phyloP scores from a whole-genome alignment of 1,284 basidiomycete genomes.

The Malassezia brasiliensis region DNA sequence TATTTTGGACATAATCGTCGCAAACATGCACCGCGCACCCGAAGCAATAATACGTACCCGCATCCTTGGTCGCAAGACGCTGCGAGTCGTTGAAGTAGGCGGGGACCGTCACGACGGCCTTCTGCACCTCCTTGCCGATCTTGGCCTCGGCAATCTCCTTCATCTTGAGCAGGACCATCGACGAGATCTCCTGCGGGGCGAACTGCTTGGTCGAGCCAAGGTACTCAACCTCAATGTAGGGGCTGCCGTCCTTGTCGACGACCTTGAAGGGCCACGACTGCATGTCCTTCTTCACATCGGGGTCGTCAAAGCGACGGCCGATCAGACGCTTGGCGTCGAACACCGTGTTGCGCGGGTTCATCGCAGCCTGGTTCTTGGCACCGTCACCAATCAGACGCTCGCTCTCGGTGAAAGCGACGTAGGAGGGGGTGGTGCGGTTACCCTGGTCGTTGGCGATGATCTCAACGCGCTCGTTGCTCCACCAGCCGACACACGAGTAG shows the following conservation, averaged over 20 bases:
- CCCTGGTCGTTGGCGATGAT: slow-evolving; percentile 57
- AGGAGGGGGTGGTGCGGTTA: slow-evolving; percentile 96
- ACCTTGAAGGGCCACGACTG: slow-evolving; percentile 65
- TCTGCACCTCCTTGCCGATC: slow-evolving; percentile 58
- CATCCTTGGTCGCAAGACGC: slow-evolving; percentile 57
- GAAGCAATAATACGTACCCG: slow-evolving; percentile 32
- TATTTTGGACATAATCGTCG: slow-evolving; percentile 39
- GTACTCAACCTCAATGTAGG: slow-evolving; percentile 56
- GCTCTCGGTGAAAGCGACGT: slow-evolving; percentile 92
- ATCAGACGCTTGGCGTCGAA: slow-evolving; percentile 65
- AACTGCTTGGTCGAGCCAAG: slow-evolving; percentile 57
- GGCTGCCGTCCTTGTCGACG: slow-evolving; percentile 56
- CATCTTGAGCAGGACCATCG: slow-evolving; percentile 98
- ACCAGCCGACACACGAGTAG: slow-evolving; percentile 62
- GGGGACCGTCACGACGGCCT: slow-evolving; percentile 62
- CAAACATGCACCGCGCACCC: slow-evolving; percentile 14
- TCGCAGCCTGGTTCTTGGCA: slow-evolving; percentile 62
- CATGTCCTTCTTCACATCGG: slow-evolving; percentile 59
- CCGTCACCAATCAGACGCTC: slow-evolving; percentile 96
- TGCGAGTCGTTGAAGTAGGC: slow-evolving; percentile 65
- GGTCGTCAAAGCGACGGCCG: slow-evolving; percentile 78
- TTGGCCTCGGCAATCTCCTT: slow-evolving; percentile 69
- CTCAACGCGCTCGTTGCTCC: slow-evolving; percentile 45
- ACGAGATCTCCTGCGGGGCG: slow-evolving; percentile 68
- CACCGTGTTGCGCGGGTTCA: slow-evolving; percentile 74